Percentiles rank a stretch among this genome's conserved stretches.
Conservation (phyloP, 2,329 filamentous ascomycete species). For the Ceratocystis ficicola region DNA sequence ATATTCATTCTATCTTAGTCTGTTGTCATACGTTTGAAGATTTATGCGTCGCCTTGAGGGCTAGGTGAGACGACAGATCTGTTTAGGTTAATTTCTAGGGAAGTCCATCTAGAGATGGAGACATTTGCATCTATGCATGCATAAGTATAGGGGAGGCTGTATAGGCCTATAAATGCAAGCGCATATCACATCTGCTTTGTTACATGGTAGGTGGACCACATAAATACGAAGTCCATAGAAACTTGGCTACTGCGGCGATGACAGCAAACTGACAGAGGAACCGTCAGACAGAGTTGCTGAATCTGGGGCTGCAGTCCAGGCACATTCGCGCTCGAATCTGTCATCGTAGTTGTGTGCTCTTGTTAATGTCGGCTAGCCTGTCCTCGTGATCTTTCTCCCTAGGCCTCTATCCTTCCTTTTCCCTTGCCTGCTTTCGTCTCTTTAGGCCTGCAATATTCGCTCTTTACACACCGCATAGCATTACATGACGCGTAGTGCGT, state of each 20-base stretch:
- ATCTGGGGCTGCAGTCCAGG: not conserved
- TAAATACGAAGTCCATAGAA: too few species aligned
- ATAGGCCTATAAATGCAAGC: not conserved
- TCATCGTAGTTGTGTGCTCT: not conserved
- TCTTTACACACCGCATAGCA: not conserved
- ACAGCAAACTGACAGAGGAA: too few species aligned
- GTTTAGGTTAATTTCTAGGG: not conserved
- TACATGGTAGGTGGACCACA: not conserved
- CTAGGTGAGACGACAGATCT: not conserved
- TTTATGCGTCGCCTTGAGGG: not conserved
- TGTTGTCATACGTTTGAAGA: not conserved
- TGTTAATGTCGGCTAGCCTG: not conserved
- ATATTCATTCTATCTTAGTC: not conserved
- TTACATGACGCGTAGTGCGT: not conserved
- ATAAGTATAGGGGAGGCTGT: too few species aligned
- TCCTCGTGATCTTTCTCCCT: conserved; percentile 3
- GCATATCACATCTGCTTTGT: not conserved
- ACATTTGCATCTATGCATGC: not conserved
- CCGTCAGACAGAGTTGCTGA: not conserved
- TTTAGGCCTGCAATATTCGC: not conserved
- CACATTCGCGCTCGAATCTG: not conserved
- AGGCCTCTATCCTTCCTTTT: not conserved
- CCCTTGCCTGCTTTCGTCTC: not conserved
- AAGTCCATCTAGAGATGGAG: not conserved
- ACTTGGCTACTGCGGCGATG: too few species aligned